Evolutionary conservation across 345 rosid genomes (phyloP).

Genomic region (Eucalyptus curtisii): DNA sequence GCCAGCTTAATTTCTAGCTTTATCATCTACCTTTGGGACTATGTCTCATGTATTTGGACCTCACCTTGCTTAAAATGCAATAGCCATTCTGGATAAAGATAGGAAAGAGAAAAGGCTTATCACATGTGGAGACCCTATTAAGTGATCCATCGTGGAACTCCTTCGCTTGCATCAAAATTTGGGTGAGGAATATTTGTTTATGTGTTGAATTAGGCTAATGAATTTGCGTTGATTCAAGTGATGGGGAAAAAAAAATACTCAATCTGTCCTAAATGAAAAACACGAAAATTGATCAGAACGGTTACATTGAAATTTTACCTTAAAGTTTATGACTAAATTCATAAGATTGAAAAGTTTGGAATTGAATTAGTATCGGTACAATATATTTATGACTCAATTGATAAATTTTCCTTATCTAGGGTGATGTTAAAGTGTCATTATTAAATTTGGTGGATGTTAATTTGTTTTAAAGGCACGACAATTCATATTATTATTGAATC

Average conservation of each 20-base stretch:
- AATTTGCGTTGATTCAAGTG: not conserved
- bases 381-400: not conserved
- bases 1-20: not conserved
- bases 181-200: not conserved
- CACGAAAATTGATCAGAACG: not conserved
- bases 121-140: not conserved
- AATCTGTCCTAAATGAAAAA: not conserved
- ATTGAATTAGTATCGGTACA: accelerated
- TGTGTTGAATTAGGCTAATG: not conserved
- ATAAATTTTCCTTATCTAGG: not conserved
- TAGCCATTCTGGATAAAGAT: not conserved
- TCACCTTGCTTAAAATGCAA: not conserved
- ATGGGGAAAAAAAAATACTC: not conserved
- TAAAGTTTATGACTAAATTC: accelerated
- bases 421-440: not conserved
- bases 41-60: not conserved
- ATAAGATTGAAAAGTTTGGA: accelerated
- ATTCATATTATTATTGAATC: not conserved
- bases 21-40: not conserved
- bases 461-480: not conserved
- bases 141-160: not conserved
- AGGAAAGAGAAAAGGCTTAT: not conserved
- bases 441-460: not conserved
- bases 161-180: not conserved
- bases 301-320: not conserved